phyloP scores from a whole-genome alignment of 805 yeast genomes.

The Limtongia smithiae region DNA sequence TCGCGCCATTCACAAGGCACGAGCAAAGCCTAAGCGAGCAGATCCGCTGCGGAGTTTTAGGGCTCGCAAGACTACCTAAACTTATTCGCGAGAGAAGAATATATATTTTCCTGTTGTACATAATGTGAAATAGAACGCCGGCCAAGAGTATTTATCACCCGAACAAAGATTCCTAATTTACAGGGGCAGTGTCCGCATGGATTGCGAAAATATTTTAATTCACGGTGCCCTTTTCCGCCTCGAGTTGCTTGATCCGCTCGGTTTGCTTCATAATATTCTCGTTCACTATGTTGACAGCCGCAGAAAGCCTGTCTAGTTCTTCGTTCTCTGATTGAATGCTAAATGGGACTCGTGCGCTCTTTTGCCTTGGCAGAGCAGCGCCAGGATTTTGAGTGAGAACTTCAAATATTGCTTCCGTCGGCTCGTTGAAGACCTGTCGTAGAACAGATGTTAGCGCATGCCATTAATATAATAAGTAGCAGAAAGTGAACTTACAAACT shows the following conservation, averaged over 20 bases:
- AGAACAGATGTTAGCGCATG: neutral
- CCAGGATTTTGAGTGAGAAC: conserved; percentile 65
- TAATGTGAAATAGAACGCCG: too few species aligned
- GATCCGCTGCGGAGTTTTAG: conserved; percentile 64
- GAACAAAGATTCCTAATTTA: too few species aligned
- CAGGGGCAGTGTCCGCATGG: too few species aligned
- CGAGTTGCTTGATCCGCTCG: conserved; percentile 39
- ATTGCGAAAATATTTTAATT: too few species aligned
- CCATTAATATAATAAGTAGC: neutral
- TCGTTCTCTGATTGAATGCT: conserved; percentile 57
- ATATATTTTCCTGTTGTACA: too few species aligned
- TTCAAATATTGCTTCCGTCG: conserved; percentile 84
- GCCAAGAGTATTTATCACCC: too few species aligned
- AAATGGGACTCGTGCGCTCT: conserved; percentile 41
- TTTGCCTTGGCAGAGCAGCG: conserved; percentile 39
- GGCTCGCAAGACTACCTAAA: conserved; percentile 18
- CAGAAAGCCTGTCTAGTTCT: conserved; percentile 55
- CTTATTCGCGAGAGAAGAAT: too few species aligned
- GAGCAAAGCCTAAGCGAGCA: conserved; percentile 35
- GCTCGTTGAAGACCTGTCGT: conserved; percentile 65
- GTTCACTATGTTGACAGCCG: conserved; percentile 46
- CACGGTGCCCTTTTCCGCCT: conserved; percentile 36
- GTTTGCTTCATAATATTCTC: conserved; percentile 45
- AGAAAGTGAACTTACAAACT: conserved; percentile 50
- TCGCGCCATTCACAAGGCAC: conserved; percentile 22